Percentiles rank a stretch among this genome's conserved stretches.
phyloP scores from a whole-genome alignment of 2,329 filamentous ascomycete genomes.

The Triangularia setosa region DNA sequence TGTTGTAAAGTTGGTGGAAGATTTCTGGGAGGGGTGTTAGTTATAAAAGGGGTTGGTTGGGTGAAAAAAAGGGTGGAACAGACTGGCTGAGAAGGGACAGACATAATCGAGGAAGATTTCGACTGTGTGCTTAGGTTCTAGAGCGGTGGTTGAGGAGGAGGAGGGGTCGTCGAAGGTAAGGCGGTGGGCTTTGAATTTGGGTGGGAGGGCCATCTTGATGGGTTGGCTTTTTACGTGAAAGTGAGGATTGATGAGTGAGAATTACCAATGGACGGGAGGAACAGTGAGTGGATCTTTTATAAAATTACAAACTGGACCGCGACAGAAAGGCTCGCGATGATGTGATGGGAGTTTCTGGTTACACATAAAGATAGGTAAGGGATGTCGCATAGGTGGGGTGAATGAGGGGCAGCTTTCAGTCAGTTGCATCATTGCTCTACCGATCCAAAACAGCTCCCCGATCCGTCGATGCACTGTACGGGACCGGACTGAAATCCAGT shows the following conservation, averaged over 20 bases:
- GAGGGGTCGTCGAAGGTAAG: slow-evolving; percentile 46
- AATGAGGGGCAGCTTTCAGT: not conserved
- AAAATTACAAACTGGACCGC: not conserved
- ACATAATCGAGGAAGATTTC: slow-evolving; percentile 83
- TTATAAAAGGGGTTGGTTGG: not conserved
- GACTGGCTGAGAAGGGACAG: slow-evolving; percentile 64
- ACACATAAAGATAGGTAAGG: not conserved
- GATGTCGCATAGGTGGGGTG: not conserved
- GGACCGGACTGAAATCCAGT: not conserved
- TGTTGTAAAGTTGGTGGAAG: slow-evolving; percentile 69
- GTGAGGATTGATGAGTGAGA: not conserved
- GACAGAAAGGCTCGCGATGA: slow-evolving; percentile 2
- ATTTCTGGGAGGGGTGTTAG: slow-evolving; percentile 37
- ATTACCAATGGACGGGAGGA: not conserved
- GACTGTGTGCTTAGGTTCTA: slow-evolving; percentile 52
- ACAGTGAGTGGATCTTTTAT: not conserved
- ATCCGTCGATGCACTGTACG: not conserved
- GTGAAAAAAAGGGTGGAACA: slow-evolving; percentile 21
- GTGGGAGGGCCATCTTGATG: slow-evolving; percentile 65
- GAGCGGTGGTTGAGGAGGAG: slow-evolving; percentile 32
- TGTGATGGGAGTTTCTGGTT: slow-evolving; percentile 1
- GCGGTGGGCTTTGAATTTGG: slow-evolving; percentile 72
- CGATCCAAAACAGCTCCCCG: not conserved
- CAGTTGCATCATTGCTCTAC: not conserved
- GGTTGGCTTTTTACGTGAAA: not conserved